Evolutionary conservation across 805 yeast genomes (phyloP), one percentile per base, ranked within the genome.

Genomic region (Ogataea trehaloabstinens): DNA sequence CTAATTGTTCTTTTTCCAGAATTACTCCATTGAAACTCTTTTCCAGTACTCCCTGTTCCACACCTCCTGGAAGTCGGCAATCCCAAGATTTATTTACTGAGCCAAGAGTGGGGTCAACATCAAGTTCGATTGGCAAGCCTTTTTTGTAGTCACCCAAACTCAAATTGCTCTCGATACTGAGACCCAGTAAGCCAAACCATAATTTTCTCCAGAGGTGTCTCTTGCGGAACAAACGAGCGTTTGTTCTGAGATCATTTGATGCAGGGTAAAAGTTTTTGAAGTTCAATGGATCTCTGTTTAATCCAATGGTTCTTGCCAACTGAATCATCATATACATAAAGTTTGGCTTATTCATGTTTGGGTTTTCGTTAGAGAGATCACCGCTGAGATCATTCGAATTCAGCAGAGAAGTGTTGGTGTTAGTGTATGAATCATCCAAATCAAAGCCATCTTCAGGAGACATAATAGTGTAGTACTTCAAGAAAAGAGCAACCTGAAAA

Each of bases 391-490:
- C 69, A 44, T 66, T 48, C 11, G 56, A 46, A 36, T 55, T 50
- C 18, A 49, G 37, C 13, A 50, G 34, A 17, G 54, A 36, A 12
- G 45, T 37, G 37, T 48, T 51, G 16, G 48, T 34, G 47, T 52
- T 58, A 4, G 65, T 66, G 17, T 67, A 60, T 3, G 69, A 63
- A 44, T 70, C 76, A 42, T 63, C 70, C 28, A 64, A 47, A 41
- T 64, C 69, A 44, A 64, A 64, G 2, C 74, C 74, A 44, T 74
- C 80, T 44, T 80, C 82, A 1, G 85, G 82, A 8, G 83, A 74
- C 44, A 70, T 67, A 42, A 66, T 70, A 46, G 68, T 71, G 60
- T 80, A 82, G 30, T 71, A 56, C 43, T 78, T 78, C 55, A 80
- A 68, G 54, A 65, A 77, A 13, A 78, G 58, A 1, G 78, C 80